Percentiles rank a stretch among this genome's conserved stretches.
Evolutionary conservation across 108 stramenopile genomes (phyloP).

Genomic region (Parmales sp.): DNA sequence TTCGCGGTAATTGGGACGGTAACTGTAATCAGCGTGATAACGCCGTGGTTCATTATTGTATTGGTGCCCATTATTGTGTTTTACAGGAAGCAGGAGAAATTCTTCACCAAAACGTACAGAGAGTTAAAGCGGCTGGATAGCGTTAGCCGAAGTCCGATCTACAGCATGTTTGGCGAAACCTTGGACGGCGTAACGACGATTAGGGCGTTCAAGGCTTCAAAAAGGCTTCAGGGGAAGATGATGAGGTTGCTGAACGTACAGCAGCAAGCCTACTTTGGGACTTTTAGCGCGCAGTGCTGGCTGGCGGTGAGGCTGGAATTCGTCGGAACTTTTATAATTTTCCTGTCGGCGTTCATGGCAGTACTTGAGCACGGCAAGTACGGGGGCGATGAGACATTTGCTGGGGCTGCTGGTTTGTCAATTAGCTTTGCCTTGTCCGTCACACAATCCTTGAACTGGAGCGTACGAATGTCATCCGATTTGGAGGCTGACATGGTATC

Average conservation of each 20-base stretch:
- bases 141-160: slow-evolving; percentile 69
- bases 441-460: slow-evolving; percentile 86
- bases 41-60: slow-evolving; percentile 39
- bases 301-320: slow-evolving; percentile 82
- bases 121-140: slow-evolving; percentile 85
- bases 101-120: slow-evolving; percentile 73
- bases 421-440: slow-evolving; percentile 77
- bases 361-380: slow-evolving; percentile 33
- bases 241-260: slow-evolving; percentile 52
- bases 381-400: slow-evolving; percentile 46
- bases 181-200: slow-evolving; percentile 84
- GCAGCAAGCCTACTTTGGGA: slow-evolving; percentile 73
- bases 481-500: slow-evolving; percentile 83
- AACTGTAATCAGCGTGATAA: slow-evolving; percentile 50
- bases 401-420: slow-evolving; percentile 84
- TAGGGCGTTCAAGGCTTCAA: slow-evolving; percentile 72
- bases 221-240: slow-evolving; percentile 51
- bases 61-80: slow-evolving; percentile 54
- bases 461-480: slow-evolving; percentile 80
- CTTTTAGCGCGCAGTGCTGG: slow-evolving; percentile 84
- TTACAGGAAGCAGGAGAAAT: slow-evolving; percentile 58
- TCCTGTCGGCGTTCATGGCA: slow-evolving; percentile 49
- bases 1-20: slow-evolving; percentile 57
- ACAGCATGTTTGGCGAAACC: slow-evolving; percentile 83
- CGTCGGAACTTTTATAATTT: slow-evolving; percentile 65